phyloP scores from a whole-genome alignment of 805 yeast species.

The Myxozyma neotropica region DNA sequence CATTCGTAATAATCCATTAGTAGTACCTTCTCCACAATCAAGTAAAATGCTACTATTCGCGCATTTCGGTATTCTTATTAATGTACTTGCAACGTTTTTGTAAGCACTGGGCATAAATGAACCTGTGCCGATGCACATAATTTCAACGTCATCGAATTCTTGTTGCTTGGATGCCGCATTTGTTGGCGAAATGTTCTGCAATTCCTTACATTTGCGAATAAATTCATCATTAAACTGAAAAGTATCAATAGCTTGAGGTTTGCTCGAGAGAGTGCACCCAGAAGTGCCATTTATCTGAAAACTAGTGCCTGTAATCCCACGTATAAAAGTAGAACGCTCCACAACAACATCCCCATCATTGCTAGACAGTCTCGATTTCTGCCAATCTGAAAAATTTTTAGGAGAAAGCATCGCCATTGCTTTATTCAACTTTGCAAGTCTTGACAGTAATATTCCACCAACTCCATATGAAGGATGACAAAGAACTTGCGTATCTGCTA shows the following conservation, averaged over 20 bases:
- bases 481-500: not conserved
- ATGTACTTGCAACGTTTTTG: slow-evolving; percentile 81
- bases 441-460: not conserved
- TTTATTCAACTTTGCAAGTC: not conserved
- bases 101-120: slow-evolving; percentile 82
- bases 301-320: not conserved
- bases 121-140: slow-evolving; percentile 87
- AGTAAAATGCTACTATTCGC: slow-evolving; percentile 49
- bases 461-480: not conserved
- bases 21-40: slow-evolving; percentile 93
- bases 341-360: not conserved
- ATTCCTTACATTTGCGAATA: not conserved
- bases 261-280: too few species aligned
- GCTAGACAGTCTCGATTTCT: not conserved
- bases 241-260: too few species aligned
- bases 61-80: slow-evolving; percentile 54
- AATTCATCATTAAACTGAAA: not conserved
- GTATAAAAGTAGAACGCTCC: not conserved
- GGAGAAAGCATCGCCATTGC: not conserved
- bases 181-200: not conserved
- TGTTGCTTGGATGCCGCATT: not conserved
- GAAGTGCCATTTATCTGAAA: not conserved
- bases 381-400: not conserved
- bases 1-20: slow-evolving; percentile 68
- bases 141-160: slow-evolving; percentile 50